These are phyloP conservation scores for Suhomyces bokatorum DNA, from an alignment of 1,139 yeast genomes.

Conservation along the genomic window DNA sequence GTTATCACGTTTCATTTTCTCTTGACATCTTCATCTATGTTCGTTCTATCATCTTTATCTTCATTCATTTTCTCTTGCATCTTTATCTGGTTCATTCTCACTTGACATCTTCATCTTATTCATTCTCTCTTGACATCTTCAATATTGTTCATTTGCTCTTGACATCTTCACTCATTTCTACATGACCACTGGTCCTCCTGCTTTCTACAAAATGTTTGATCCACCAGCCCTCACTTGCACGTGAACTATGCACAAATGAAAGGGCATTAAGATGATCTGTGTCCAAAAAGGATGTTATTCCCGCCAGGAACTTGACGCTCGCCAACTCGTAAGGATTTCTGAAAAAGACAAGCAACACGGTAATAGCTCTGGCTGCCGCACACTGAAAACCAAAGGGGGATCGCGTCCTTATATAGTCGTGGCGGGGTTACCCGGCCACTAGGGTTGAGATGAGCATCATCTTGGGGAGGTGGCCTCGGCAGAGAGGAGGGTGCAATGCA, in stretches of 20 bases:
- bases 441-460: slow-evolving; percentile 1
- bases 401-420: slow-evolving; percentile 7
- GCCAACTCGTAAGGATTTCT: slow-evolving; percentile 52
- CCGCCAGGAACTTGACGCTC: slow-evolving; percentile 59
- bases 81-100: too few relatives aligned
- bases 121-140: too few relatives aligned
- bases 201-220: slow-evolving; percentile 36
- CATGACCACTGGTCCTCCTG: too few relatives aligned
- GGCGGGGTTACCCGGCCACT: slow-evolving; percentile 17
- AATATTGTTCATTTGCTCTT: too few relatives aligned
- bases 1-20: too few relatives aligned
- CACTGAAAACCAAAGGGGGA: slow-evolving; percentile 30
- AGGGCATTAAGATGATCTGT: slow-evolving; percentile 54
- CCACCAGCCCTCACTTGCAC: slow-evolving; percentile 52
- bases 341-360: slow-evolving; percentile 60
- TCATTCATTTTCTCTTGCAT: too few relatives aligned
- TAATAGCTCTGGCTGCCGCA: slow-evolving; percentile 59
- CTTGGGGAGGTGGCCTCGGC: not conserved
- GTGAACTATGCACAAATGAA: slow-evolving; percentile 27
- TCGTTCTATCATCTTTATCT: too few relatives aligned
- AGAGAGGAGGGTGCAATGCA: not conserved
- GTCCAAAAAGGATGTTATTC: slow-evolving; percentile 41
- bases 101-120: too few relatives aligned
- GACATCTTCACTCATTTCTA: too few relatives aligned
- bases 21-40: too few relatives aligned